Evolutionary conservation across 116 monocot genomes (phyloP).

Genomic region (Iris pallida): DNA sequence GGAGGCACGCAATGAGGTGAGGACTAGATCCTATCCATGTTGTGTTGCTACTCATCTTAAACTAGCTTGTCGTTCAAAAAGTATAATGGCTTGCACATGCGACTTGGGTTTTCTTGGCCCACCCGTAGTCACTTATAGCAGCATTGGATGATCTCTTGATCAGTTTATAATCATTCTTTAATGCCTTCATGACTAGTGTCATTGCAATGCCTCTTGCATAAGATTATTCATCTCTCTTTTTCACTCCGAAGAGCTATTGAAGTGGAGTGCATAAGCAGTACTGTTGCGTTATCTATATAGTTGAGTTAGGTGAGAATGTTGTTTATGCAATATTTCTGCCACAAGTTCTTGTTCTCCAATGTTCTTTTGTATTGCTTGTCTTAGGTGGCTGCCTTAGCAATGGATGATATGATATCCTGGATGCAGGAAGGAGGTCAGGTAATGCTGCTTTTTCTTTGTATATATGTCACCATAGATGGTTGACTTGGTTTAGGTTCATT

Average conservation of each 20-base stretch:
- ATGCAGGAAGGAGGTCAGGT: conserved; percentile 98
- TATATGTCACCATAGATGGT: neutral
- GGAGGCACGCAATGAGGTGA: conserved; percentile 93
- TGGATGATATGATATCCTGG: conserved; percentile 94
- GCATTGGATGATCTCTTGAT: too few species aligned
- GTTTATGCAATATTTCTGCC: too few species aligned
- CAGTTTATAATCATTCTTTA: too few species aligned
- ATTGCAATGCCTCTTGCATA: too few species aligned
- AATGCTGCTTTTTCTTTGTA: conserved; percentile 3
- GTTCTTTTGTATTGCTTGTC: conserved; percentile 14
- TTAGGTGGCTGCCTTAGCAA: conserved; percentile 87
- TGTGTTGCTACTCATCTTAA: neutral
- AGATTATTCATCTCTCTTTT: too few species aligned
- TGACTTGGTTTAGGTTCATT: conserved; percentile 18
- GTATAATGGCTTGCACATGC: neutral
- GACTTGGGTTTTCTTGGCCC: neutral
- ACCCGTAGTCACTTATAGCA: neutral
- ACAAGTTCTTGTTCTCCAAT: neutral
- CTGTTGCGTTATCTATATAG: too few species aligned
- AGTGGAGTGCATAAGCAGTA: too few species aligned
- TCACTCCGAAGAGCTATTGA: too few species aligned
- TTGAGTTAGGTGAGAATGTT: too few species aligned
- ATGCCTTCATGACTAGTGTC: too few species aligned
- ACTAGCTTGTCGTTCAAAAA: too few species aligned
- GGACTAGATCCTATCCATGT: neutral